Conservation (phyloP, 768 basidiomycete species). For the Filobasidium floriforme region DNA sequence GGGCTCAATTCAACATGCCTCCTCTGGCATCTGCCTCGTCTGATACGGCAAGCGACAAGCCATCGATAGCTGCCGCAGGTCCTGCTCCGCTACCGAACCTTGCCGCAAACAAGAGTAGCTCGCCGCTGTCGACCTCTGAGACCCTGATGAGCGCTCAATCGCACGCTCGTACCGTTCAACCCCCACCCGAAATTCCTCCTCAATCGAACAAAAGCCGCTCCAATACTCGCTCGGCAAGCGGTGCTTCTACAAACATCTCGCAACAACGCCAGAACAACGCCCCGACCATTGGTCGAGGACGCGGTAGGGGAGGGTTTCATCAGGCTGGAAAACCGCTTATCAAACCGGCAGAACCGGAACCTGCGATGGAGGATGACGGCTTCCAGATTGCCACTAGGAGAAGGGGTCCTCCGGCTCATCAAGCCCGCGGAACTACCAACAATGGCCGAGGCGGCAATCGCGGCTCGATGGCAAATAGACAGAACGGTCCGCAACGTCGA, state of each 20-base stretch:
- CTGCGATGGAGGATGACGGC: conserved; percentile 16
- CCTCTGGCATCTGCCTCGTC: not conserved
- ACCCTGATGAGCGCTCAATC: not conserved
- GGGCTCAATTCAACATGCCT: not conserved
- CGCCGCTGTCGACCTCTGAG: not conserved
- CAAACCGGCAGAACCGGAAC: not conserved
- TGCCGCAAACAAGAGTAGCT: no score
- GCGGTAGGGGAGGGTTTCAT: no score
- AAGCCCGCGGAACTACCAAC: no score
- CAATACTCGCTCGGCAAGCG: not conserved
- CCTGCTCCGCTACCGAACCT: not conserved
- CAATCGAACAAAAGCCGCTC: not conserved
- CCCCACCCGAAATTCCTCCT: not conserved
- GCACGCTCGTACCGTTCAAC: not conserved
- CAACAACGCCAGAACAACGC: not conserved
- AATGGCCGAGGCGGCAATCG: no score
- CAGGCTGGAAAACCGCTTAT: no score
- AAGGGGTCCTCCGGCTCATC: conserved; percentile 3
- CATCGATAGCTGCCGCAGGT: not conserved
- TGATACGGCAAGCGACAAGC: not conserved
- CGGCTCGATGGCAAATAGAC: no score
- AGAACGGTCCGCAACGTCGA: no score
- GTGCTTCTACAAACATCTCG: not conserved
- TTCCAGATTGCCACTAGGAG: conserved; percentile 22
- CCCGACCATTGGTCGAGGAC: not conserved